phyloP scores from a whole-genome alignment of 164 flowering plant species.

The Saururus chinensis region DNA sequence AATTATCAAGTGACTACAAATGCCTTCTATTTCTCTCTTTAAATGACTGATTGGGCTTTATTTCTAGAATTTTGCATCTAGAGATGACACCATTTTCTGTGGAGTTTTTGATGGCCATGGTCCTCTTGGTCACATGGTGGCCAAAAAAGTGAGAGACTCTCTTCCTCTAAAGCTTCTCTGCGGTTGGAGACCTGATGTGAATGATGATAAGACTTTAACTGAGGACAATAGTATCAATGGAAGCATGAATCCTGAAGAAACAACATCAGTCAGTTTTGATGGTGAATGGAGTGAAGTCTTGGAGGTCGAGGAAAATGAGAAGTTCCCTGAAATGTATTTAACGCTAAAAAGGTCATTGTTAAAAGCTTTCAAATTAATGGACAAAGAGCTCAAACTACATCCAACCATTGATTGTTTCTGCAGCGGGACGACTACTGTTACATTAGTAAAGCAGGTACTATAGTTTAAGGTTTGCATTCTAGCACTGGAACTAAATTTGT shows the following conservation, averaged over 20 bases:
- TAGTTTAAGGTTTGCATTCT: not conserved
- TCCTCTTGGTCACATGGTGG: conserved; percentile 81
- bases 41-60: not conserved
- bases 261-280: conserved; percentile 33
- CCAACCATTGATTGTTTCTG: conserved; percentile 70
- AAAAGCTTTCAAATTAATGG: conserved; percentile 72
- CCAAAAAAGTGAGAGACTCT: conserved; percentile 67
- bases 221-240: conserved; percentile 19
- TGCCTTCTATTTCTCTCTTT: too few relatives aligned
- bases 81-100: conserved; percentile 52
- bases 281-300: conserved; percentile 22
- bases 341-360: conserved; percentile 45
- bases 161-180: conserved; percentile 53
- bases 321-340: conserved; percentile 42
- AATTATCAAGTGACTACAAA: too few relatives aligned
- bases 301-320: conserved; percentile 33
- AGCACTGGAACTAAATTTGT: not conserved
- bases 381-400: conserved; percentile 61
- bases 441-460: conserved; percentile 58
- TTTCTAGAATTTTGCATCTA: conserved; percentile 53
- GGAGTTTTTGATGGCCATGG: conserved; percentile 93
- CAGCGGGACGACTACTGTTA: conserved; percentile 74
- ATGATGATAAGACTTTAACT: conserved; percentile 10
- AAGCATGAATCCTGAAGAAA: conserved; percentile 37
- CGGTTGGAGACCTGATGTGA: conserved; percentile 38